These are phyloP conservation scores for Aegilops speltoides DNA, from an alignment of 176 grass and related monocot genomes.

Conservation along the genomic window DNA sequence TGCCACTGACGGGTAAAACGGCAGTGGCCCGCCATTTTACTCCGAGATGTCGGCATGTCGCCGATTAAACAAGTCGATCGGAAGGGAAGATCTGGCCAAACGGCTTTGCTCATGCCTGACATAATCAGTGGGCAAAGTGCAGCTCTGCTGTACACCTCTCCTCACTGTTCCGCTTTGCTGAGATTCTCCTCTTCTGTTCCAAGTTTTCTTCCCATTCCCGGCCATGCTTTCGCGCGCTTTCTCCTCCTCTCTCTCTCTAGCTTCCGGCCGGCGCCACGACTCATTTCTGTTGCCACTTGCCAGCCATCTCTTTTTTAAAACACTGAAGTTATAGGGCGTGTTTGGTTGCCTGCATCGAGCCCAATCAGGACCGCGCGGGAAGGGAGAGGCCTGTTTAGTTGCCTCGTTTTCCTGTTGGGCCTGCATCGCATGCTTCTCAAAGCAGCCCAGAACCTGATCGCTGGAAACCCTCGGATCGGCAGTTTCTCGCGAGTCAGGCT, in stretches of 20 bases:
- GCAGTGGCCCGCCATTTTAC: background rate
- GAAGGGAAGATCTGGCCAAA: background rate
- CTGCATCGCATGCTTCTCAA: no score
- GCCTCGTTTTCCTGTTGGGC: no score
- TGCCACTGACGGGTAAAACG: background rate
- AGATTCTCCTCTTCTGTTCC: background rate
- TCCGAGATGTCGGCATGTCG: no score
- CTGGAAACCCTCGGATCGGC: no score
- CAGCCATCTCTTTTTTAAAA: background rate
- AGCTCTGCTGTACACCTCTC: background rate
- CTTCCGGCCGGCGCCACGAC: background rate
- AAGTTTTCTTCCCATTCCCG: background rate
- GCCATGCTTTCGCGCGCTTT: background rate
- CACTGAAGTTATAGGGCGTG: no score
- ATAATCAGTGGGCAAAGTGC: background rate
- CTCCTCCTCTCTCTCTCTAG: background rate
- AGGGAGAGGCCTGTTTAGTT: no score
- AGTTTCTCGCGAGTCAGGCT: no score
- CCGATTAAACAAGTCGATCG: background rate
- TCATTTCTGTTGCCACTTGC: background rate
- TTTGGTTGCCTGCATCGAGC: no score
- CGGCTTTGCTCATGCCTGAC: slow-evolving; percentile 13
- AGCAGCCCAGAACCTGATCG: no score
- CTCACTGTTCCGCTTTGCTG: background rate
- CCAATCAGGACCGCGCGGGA: no score